Evolutionary conservation across 2,329 filamentous ascomycete species (phyloP), one percentile per base, ranked within the genome.

Genomic region (Teratosphaeria viscida): DNA sequence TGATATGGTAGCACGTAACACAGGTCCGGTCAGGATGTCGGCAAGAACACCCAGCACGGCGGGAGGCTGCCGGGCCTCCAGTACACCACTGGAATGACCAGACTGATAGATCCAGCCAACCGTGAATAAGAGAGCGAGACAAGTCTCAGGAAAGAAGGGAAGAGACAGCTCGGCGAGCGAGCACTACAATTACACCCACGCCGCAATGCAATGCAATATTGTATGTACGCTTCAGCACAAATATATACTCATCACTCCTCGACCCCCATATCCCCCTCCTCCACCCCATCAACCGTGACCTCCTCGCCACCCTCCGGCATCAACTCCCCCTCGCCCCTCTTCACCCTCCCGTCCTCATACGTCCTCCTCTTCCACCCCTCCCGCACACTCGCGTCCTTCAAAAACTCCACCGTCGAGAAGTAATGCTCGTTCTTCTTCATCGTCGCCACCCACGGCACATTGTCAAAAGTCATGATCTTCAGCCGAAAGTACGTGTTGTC

Each of bases 381-480:
- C 5, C 77, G 71, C 61, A 78, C 73, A 1, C 69, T 71, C 1
- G 74, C 58, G 62, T 86, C 84, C 68, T 86, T 86, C 57, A 82
- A 69, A 62, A 85, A 86, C 72, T 86, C 84, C 34, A 85, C 81
- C 62, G 85, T 86, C 2, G 84, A 83, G 76, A 86, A 87, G 73
- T 99, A 99, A 75, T 99, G 94, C 72, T 99, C 92, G 68, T 96
- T 96, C 83, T 97, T 97, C 85, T 99, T 99, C 89, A 99, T 96
- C 8, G 94, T 99, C 47, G 95, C 90, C 12, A 99, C 91, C 91
- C 94, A 99, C 3, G 92, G 92, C 10, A 99, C 91, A 69, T 95
- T 95, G 74, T 99, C 94, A 70, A 99, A 99, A 0, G 94, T 97
- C 73, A 97, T 90, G n/a, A 94, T 90, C 73, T 92, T 92, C 57